Evolutionary conservation across 208 protist genomes (phyloP), one percentile per base, ranked within the genome.

Genomic region (Leishmania tropica): DNA sequence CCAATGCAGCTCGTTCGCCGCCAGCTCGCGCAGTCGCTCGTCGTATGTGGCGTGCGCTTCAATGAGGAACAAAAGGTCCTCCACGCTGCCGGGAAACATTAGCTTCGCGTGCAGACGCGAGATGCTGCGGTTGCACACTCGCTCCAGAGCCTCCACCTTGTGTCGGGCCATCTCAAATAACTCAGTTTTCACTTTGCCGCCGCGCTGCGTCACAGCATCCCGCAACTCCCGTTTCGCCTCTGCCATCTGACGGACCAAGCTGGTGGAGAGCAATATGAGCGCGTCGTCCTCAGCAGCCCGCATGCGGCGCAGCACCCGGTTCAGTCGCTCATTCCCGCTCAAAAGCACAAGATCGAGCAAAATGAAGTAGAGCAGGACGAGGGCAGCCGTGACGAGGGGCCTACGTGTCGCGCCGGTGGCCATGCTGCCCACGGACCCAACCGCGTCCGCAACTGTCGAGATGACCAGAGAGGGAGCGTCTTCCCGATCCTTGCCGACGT

Each of bases 11-110:
- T 97, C 92, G 35, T 91, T 83, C 62, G n/a, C 68, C 0, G 86
- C 85, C 13, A 96, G 45, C 31, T 80, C 67, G 17, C 87, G 87
- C 72, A 97, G 71, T 42, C 87, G 88, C 3, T 53, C 68, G 40
- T 95, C 86, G 80, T 91, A 96, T 37, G 74, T 83, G 5, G 93
- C 86, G 81, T 97, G 94, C 73, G 93, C 76, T 31, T 94, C 88
- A 13, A 97, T 40, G n/a, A 97, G 84, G 79, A 97, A 97, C n/a
- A 85, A 48, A 35, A 97, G 86, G 60, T 97, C 92, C 11, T 92
- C 86, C 3, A 86, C 72, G 1, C 85, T 86, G 19, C 90, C 91
- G 6, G 86, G 83, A 75, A 96, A 96, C 31, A 78, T 51, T 0
- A 93, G 75, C 40, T 75, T 62, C 31, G 35, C 21, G 65, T 95